phyloP scores from a whole-genome alignment of 129 eudicot species.

The Flaveria ramosissima region DNA sequence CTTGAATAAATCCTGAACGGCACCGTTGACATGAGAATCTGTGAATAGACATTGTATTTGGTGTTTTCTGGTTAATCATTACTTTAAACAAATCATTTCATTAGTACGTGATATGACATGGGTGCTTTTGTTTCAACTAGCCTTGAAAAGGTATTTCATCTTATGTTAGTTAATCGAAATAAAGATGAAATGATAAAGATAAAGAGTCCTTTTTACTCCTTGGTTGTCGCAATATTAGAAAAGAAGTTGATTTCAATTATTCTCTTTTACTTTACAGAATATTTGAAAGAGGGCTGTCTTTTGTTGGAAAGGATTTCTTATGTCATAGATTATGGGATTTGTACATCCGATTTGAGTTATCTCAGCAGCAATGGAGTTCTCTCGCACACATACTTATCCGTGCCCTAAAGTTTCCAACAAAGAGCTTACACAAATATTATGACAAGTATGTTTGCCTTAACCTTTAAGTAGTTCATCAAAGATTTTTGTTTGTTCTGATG shows the following conservation, averaged over 20 bases:
- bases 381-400: conserved; percentile 67
- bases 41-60: not conserved
- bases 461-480: not conserved
- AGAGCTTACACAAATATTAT: conserved; percentile 69
- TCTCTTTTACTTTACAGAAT: conserved; percentile 46
- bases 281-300: conserved; percentile 65
- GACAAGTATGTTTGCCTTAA: conserved; percentile 60
- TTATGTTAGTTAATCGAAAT: not conserved
- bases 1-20: not conserved
- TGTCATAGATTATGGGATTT: conserved; percentile 85
- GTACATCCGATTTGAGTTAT: conserved; percentile 72
- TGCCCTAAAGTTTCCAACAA: conserved; percentile 75
- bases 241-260: not conserved
- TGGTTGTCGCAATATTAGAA: not conserved
- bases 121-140: conserved; percentile 16
- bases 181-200: conserved; percentile 6
- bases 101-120: not conserved
- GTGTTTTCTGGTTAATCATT: not conserved
- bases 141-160: conserved; percentile 15
- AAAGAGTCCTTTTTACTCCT: conserved; percentile 7
- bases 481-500: conserved; percentile 20
- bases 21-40: not conserved
- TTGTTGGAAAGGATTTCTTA: conserved; percentile 79
- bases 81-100: not conserved
- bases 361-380: conserved; percentile 74